Conservation (phyloP, 352 stramenopile genomes). For the Phytophthora pinifolia region DNA sequence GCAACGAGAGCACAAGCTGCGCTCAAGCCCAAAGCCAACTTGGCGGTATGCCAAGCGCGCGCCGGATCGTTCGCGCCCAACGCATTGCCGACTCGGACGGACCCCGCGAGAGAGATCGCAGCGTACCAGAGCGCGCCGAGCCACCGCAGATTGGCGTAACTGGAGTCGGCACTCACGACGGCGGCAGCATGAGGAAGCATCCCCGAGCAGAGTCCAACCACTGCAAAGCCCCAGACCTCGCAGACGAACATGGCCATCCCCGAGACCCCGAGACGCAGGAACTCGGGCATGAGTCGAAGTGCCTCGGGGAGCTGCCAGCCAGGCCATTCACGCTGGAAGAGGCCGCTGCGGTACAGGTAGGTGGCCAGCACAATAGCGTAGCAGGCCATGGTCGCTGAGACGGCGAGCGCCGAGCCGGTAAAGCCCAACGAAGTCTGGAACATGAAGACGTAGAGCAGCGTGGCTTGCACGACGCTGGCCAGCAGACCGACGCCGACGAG, state of each 20-base stretch:
- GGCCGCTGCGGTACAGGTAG: slow-evolving; percentile 66
- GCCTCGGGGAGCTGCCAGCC: slow-evolving; percentile 72
- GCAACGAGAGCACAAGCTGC: slow-evolving; percentile 44
- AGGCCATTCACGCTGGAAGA: slow-evolving; percentile 74
- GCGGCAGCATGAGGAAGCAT: slow-evolving; percentile 76
- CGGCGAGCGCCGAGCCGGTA: slow-evolving; percentile 74
- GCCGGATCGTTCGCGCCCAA: slow-evolving; percentile 79
- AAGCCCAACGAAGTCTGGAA: slow-evolving; percentile 78
- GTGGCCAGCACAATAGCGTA: slow-evolving; percentile 65
- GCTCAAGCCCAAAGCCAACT: slow-evolving; percentile 52
- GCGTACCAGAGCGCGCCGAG: slow-evolving; percentile 63
- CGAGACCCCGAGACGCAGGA: slow-evolving; percentile 75
- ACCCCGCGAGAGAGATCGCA: slow-evolving; percentile 57
- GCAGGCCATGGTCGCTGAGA: slow-evolving; percentile 49
- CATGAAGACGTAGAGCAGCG: slow-evolving; percentile 87
- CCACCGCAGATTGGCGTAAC: slow-evolving; percentile 74
- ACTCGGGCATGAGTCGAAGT: slow-evolving; percentile 66
- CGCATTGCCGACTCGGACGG: slow-evolving; percentile 84
- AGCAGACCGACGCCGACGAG: slow-evolving; percentile 80
- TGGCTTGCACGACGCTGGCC: slow-evolving; percentile 77
- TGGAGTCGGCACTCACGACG: slow-evolving; percentile 83
- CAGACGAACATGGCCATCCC: slow-evolving; percentile 87
- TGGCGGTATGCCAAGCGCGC: slow-evolving; percentile 68
- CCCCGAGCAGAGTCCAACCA: slow-evolving; percentile 68
- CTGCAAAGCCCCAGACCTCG: slow-evolving; percentile 85